Evolutionary conservation across 2,329 filamentous ascomycete species (phyloP).

Genomic region (Alternaria brassicae): DNA sequence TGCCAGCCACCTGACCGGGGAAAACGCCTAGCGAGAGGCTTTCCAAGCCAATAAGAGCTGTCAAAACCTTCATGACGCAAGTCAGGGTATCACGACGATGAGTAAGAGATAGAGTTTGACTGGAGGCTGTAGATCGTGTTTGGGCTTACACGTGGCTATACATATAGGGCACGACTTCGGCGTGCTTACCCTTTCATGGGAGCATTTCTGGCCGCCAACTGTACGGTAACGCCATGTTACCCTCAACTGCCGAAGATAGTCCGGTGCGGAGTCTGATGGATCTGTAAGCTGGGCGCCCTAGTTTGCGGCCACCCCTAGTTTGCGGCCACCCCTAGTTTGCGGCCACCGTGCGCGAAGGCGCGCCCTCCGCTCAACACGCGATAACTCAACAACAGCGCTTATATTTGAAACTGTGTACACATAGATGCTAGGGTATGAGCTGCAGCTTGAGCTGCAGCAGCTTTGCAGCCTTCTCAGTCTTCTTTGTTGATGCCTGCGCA

Average conservation of each 20-base stretch:
- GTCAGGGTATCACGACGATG: conserved; percentile 5
- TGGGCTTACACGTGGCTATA: conserved; percentile 14
- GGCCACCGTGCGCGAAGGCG: no score
- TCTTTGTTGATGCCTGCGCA: no score
- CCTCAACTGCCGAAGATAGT: conserved; percentile 14
- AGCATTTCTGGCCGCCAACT: conserved; percentile 16
- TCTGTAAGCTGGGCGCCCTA: no score
- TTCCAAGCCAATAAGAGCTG: conserved; percentile 7
- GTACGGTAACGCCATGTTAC: neutral
- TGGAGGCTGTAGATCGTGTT: conserved; percentile 11
- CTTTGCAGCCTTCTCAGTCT: no score
- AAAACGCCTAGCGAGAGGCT: conserved; percentile 14
- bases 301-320: no score
- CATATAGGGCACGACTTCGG: conserved; percentile 12
- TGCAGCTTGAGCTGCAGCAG: no score
- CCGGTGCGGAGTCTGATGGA: conserved; percentile 11
- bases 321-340: no score
- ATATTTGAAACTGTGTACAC: no score
- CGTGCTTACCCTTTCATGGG: neutral
- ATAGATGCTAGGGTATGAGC: no score
- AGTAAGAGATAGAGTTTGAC: conserved; percentile 12
- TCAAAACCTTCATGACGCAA: conserved; percentile 17
- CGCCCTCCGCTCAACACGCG: no score
- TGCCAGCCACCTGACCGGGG: conserved; percentile 13
- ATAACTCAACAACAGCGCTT: no score